A percentile compares a stretch with the other conserved stretches of the same genome.
Conservation (phyloP, 2,329 filamentous ascomycete species). For the Myotisia sp. region DNA sequence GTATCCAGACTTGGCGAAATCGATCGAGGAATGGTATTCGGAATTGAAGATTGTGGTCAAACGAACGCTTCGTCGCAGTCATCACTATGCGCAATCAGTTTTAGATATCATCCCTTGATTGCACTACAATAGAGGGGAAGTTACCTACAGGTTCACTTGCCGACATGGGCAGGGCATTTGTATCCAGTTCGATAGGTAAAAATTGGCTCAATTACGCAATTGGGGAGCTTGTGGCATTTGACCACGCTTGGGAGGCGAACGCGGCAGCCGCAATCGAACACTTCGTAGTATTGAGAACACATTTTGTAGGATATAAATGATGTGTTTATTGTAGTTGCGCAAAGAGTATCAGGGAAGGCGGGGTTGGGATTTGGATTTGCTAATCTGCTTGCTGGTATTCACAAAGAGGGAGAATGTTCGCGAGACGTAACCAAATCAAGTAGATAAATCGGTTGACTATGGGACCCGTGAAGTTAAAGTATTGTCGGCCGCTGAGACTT, state of each 20-base stretch:
- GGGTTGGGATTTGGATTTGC: conserved; percentile 1
- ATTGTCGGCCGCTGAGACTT: neutral
- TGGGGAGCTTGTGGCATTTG: conserved; percentile 1
- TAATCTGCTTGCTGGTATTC: conserved; percentile 3
- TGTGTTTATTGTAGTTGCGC: neutral
- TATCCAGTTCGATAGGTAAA: neutral
- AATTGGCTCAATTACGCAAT: conserved; percentile 1
- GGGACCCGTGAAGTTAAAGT: neutral
- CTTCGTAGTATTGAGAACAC: conserved; percentile 11
- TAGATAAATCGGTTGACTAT: too few relatives aligned
- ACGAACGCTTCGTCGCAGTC: too few relatives aligned
- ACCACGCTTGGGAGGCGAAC: neutral
- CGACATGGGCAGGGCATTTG: conserved; percentile 2
- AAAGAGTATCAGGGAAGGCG: neutral
- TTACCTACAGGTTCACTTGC: too few relatives aligned
- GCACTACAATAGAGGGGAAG: too few relatives aligned
- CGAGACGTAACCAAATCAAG: conserved; percentile 3
- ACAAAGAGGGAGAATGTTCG: too few relatives aligned
- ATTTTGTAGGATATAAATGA: conserved; percentile 3
- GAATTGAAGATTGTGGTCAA: too few relatives aligned
- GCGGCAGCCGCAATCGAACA: conserved; percentile 11
- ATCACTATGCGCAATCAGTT: too few relatives aligned
- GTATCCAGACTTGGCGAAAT: too few relatives aligned
- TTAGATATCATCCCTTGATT: too few relatives aligned
- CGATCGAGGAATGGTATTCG: too few relatives aligned